Evolutionary conservation across 1,284 basidiomycete genomes (phyloP).

Genomic region (Cutaneotrichosporon sp.): DNA sequence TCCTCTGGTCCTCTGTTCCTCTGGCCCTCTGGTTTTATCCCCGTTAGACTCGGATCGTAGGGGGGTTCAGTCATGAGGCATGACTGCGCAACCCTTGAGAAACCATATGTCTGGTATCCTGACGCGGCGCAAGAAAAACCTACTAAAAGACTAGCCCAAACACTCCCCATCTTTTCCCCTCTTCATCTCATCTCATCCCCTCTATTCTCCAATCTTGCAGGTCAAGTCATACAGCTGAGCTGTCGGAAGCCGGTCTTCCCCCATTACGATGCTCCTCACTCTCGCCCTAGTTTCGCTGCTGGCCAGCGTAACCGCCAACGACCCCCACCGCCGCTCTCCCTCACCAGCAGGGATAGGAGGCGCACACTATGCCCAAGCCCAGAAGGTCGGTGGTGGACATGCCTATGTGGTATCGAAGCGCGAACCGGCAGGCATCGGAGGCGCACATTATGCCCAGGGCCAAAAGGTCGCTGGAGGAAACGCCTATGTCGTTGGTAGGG

Average conservation of each 20-base stretch:
- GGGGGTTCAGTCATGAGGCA: too few relatives aligned
- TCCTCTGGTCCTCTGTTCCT: background rate
- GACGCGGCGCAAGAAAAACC: background rate
- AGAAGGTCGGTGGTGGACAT: background rate
- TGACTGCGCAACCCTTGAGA: background rate
- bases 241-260: conserved; percentile 3
- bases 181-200: background rate
- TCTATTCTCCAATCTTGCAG: background rate
- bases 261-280: conserved; percentile 15
- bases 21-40: too few relatives aligned
- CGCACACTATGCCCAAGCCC: conserved; percentile 6
- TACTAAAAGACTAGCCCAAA: background rate
- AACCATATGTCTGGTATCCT: background rate
- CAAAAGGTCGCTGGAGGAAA: background rate
- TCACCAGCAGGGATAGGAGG: conserved; percentile 6
- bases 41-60: too few relatives aligned
- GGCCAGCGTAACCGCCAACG: conserved; percentile 12
- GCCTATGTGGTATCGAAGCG: background rate
- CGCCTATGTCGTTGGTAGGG: background rate
- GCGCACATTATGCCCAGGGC: conserved; percentile 6
- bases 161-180: background rate
- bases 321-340: background rate
- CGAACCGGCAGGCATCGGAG: conserved; percentile 4
- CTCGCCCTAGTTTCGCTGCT: conserved; percentile 23
- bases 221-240: background rate